Percentiles rank a stretch among this genome's conserved stretches.
Conservation (phyloP, 371 early-diverging fungal genomes). For the Apophysomyces variabilis region DNA sequence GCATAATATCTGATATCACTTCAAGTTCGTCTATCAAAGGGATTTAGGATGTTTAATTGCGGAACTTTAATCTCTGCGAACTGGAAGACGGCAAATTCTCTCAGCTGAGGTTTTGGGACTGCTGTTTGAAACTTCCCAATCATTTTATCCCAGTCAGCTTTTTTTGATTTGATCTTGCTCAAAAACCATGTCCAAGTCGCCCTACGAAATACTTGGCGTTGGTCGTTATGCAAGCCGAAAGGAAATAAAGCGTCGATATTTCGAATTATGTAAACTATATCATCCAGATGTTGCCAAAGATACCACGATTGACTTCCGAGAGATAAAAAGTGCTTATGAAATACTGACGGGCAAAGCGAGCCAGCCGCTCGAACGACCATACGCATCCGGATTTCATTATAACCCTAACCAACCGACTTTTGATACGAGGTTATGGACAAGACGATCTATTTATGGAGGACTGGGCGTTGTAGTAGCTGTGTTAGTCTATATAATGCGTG, state of each 20-base stretch:
- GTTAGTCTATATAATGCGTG: slow-evolving; percentile 7
- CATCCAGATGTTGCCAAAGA: slow-evolving; percentile 32
- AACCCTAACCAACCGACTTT: slow-evolving; percentile 1
- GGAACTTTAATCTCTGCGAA: no score
- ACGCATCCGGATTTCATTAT: background rate
- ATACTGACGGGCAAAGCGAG: slow-evolving; percentile 20
- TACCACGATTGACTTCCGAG: slow-evolving; percentile 21
- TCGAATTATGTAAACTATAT: slow-evolving; percentile 35
- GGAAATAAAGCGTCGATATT: slow-evolving; percentile 36
- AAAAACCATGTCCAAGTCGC: slow-evolving; percentile 20
- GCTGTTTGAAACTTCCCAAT: no score
- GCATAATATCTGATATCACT: no score
- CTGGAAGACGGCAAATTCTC: no score
- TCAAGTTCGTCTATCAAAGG: no score
- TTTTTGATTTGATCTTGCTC: background rate
- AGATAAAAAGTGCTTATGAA: slow-evolving; percentile 39
- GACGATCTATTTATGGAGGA: background rate
- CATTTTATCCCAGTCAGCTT: no score
- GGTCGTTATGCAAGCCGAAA: slow-evolving; percentile 27
- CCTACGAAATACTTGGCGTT: slow-evolving; percentile 39
- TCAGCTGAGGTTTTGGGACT: no score
- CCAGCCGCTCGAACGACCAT: slow-evolving; percentile 14
- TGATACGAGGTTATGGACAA: slow-evolving; percentile 18
- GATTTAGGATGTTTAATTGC: no score
- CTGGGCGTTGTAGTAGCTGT: background rate